These are phyloP conservation scores for Malbranchea zuffiana DNA, from an alignment of 2,329 filamentous ascomycete genomes.

Conservation along the genomic window DNA sequence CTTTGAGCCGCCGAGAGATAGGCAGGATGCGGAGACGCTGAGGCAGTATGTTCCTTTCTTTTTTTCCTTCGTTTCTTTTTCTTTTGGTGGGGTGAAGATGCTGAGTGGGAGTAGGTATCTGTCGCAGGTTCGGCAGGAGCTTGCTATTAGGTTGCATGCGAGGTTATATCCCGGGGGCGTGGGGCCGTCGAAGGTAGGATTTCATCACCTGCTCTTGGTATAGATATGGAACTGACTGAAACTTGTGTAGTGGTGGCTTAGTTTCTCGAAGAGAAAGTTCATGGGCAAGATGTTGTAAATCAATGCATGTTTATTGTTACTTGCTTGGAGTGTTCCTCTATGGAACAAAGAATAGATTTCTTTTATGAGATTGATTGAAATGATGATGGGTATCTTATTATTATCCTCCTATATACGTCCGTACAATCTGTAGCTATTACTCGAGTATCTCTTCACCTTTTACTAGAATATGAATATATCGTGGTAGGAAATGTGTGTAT, in stretches of 20 bases:
- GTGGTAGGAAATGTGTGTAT: too few relatives aligned
- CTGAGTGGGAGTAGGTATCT: slow-evolving; percentile 40
- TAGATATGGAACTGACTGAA: not conserved
- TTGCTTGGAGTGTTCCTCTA: too few relatives aligned
- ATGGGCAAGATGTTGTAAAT: slow-evolving; percentile 85
- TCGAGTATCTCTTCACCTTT: too few relatives aligned
- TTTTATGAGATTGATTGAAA: too few relatives aligned
- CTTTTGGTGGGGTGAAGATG: not conserved
- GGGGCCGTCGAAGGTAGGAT: slow-evolving; percentile 51
- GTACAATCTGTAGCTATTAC: too few relatives aligned
- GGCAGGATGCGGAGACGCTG: slow-evolving; percentile 80
- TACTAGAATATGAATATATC: too few relatives aligned
- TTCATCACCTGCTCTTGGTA: not conserved
- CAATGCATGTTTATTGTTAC: too few relatives aligned
- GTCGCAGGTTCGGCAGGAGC: slow-evolving; percentile 83
- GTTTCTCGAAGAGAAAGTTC: slow-evolving; percentile 98
- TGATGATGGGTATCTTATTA: too few relatives aligned
- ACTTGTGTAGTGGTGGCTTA: slow-evolving; percentile 82
- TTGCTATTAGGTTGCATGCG: slow-evolving; percentile 69
- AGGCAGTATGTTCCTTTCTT: slow-evolving; percentile 53
- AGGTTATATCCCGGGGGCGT: slow-evolving; percentile 71
- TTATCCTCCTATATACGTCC: too few relatives aligned
- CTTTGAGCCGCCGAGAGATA: slow-evolving; percentile 76
- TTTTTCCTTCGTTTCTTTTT: not conserved
- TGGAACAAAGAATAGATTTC: too few relatives aligned